phyloP scores from a whole-genome alignment of 1,284 basidiomycete species.

The Earliella scabrosa region DNA sequence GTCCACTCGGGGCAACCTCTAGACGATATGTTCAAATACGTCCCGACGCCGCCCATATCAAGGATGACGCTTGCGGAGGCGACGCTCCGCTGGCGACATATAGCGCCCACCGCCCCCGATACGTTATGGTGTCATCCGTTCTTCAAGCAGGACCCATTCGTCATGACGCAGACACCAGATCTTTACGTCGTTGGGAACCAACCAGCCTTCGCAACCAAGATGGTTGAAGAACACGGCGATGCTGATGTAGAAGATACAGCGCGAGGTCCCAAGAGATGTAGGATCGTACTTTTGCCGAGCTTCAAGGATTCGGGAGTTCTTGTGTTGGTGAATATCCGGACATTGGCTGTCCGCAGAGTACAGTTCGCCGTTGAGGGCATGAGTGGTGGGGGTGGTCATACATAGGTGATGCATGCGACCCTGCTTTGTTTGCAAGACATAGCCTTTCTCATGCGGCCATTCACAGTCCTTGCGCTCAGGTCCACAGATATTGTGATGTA shows the following conservation, averaged over 20 bases:
- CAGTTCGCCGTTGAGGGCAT: slow-evolving; percentile 39
- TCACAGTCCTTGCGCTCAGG: too few relatives aligned
- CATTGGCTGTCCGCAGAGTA: slow-evolving; percentile 50
- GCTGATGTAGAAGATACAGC: slow-evolving; percentile 16
- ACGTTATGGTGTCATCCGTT: slow-evolving; percentile 99
- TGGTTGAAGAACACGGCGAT: slow-evolving; percentile 53
- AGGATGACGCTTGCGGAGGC: slow-evolving; percentile 76
- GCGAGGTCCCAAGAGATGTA: slow-evolving; percentile 49
- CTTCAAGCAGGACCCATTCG: slow-evolving; percentile 87
- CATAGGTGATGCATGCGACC: slow-evolving; percentile 2
- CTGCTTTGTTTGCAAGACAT: too few relatives aligned
- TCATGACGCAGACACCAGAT: slow-evolving; percentile 84
- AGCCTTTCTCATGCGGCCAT: too few relatives aligned
- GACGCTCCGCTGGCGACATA: slow-evolving; percentile 92
- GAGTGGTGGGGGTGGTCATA: slow-evolving; percentile 27
- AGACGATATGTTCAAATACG: slow-evolving; percentile 95
- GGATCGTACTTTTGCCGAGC: slow-evolving; percentile 84
- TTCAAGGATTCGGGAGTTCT: slow-evolving; percentile 73
- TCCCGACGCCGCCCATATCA: slow-evolving; percentile 68
- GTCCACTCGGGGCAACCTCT: slow-evolving; percentile 91
- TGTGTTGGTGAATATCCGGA: slow-evolving; percentile 65
- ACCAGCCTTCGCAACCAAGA: slow-evolving; percentile 76
- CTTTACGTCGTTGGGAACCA: slow-evolving; percentile 95
- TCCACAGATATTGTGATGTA: too few relatives aligned
- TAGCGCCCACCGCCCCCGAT: slow-evolving; percentile 97